These are phyloP conservation scores for Novakomyces olei DNA, from an alignment of 805 yeast genomes.

Conservation along the genomic window DNA sequence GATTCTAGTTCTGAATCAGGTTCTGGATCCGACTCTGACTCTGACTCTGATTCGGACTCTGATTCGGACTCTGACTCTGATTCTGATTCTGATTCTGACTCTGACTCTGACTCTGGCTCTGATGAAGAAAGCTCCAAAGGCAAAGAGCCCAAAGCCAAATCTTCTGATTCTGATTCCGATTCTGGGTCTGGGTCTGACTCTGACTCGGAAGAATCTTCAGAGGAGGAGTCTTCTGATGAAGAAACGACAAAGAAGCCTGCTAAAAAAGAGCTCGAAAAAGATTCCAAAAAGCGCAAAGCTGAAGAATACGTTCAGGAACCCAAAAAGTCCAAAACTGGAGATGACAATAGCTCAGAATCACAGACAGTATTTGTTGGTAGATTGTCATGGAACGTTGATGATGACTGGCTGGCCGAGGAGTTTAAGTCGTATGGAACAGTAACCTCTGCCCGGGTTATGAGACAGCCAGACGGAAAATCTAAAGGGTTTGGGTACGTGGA, in stretches of 20 bases:
- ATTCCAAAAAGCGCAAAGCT: conserved; percentile 8
- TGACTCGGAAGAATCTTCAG: conserved; percentile 7
- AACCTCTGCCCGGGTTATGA: conserved; percentile 71
- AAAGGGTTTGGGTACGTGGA: conserved; percentile 81
- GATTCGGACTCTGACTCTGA: conserved; percentile 12
- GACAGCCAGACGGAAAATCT: conserved; percentile 77
- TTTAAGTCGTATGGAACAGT: conserved; percentile 72
- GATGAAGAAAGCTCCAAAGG: conserved; percentile 12
- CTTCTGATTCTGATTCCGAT: conserved; percentile 14
- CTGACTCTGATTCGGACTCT: conserved; percentile 12
- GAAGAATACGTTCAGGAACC: conserved; percentile 8
- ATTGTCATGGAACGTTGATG: conserved; percentile 92
- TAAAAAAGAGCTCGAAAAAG: conserved; percentile 2
- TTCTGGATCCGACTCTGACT: conserved; percentile 10
- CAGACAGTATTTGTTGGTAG: conserved; percentile 91
- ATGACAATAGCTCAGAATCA: conserved; percentile 29
- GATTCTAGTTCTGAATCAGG: conserved; percentile 15
- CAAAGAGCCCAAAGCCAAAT: conserved; percentile 9
- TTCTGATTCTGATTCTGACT: conserved; percentile 13
- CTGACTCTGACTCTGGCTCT: conserved; percentile 13
- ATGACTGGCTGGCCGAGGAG: conserved; percentile 75
- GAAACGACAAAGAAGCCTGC: conserved; percentile 5
- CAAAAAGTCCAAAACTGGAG: conserved; percentile 16
- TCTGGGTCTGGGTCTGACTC: conserved; percentile 13
- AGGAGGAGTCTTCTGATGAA: conserved; percentile 11